Evolutionary conservation across 2,329 filamentous ascomycete species (phyloP), one percentile per base, ranked within the genome.

Genomic region (Arthrobotrys conoides): DNA sequence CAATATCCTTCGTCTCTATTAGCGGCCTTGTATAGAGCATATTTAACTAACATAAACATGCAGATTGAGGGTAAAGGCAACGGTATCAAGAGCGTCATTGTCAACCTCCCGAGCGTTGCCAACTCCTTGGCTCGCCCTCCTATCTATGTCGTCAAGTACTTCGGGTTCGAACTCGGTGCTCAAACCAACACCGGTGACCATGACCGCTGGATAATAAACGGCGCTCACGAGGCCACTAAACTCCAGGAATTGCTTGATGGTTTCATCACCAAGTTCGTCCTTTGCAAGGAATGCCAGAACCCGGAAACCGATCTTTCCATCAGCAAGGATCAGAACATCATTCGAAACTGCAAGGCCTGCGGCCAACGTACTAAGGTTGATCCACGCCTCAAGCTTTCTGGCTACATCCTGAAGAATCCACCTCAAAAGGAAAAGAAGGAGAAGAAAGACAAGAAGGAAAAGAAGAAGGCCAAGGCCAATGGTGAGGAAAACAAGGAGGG

Each of bases 131-230:
- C 93, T 83, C 95, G 96, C 83, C 95, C 95, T 81, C 93, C 94
- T 81, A 89, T 93, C 84, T 97, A 97, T 85, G 90, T 99, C 84
- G 98, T 99, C 91, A 99, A 99, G 88, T 99, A 97, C 88, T 99
- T 99, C 84, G 96, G 96, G 83, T 98, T 99, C 85, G 96, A 99
- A 87, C 91, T 99, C 76, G 96, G 96, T 85, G 96, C 96, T 83
- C 96, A 98, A 88, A 98, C 97, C 87, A 94, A 94, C 83, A 96
- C 97, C 85, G 95, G 96, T 81, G 91, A 93, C 83, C 95, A 98
- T 85, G 96, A 99, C 85, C 96, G 96, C 85, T 99, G 96, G 95
- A 99, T 99, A 87, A 98, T 99, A 90, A 99, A 99, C 87, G 96
- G 96, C 84, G 93, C 95, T 82, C 96, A 99, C 85, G 96, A 99